Evolutionary conservation across 148 eudicot species (phyloP).

Genomic region (Heliosperma pusillum): DNA sequence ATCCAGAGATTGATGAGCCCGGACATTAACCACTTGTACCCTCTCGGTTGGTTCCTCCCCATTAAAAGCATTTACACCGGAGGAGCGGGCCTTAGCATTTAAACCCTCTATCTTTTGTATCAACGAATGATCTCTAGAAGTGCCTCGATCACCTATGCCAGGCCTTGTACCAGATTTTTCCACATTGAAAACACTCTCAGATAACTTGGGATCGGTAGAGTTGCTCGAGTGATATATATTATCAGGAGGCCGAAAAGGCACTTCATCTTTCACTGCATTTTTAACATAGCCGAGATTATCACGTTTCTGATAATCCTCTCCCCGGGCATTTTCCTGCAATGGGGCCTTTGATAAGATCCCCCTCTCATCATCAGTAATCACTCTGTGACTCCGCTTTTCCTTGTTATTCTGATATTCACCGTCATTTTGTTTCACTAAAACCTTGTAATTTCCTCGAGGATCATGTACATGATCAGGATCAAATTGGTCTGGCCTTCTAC

Average conservation of each 20-base stretch:
- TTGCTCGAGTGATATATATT: slow-evolving; percentile 23
- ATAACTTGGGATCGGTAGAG: slow-evolving; percentile 23
- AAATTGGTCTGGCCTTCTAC: slow-evolving; percentile 42
- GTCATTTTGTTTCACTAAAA: slow-evolving; percentile 42
- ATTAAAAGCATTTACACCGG: slow-evolving; percentile 44
- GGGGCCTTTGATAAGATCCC: slow-evolving; percentile 35
- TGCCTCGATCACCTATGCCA: slow-evolving; percentile 33
- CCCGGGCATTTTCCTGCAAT: slow-evolving; percentile 48
- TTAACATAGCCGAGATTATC: slow-evolving; percentile 34
- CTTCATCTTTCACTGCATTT: slow-evolving; percentile 26
- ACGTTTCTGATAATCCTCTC: slow-evolving; percentile 39
- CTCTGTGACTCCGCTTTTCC: slow-evolving; percentile 43
- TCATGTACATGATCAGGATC: slow-evolving; percentile 48
- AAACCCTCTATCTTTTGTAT: slow-evolving; percentile 77
- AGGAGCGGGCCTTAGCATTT: slow-evolving; percentile 73
- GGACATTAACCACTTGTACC: slow-evolving; percentile 28
- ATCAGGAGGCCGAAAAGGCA: slow-evolving; percentile 26
- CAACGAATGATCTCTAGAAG: slow-evolving; percentile 47
- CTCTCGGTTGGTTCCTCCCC: slow-evolving; percentile 36
- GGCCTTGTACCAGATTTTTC: slow-evolving; percentile 27
- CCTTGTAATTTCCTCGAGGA: slow-evolving; percentile 47
- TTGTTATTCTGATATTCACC: slow-evolving; percentile 44
- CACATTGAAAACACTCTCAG: slow-evolving; percentile 29
- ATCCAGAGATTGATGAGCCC: slow-evolving; percentile 35
- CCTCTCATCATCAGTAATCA: slow-evolving; percentile 36